Evolutionary conservation across 2,329 filamentous ascomycete species (phyloP).

Genomic region (Sporothrix luriei): DNA sequence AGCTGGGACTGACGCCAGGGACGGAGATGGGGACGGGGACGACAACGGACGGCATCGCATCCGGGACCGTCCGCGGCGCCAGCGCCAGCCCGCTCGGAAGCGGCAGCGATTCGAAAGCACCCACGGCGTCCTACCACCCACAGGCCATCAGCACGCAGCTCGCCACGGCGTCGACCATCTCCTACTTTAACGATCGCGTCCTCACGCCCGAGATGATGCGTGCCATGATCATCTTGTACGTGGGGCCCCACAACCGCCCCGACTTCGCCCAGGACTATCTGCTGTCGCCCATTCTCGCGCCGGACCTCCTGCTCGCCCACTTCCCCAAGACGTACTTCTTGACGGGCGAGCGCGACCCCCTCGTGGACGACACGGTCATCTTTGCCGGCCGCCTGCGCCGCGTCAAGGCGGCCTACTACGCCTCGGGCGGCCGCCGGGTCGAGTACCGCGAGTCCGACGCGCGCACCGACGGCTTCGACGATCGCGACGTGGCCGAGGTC

Average conservation of each 20-base stretch:
- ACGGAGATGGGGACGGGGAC: too few relatives aligned
- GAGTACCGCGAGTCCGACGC: constrained; percentile 51
- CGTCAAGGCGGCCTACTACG: constrained; percentile 64
- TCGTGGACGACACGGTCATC: constrained; percentile 96
- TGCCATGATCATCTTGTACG: constrained; percentile 97
- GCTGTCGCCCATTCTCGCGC: constrained; percentile 85
- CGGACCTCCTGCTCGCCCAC: constrained; percentile 76
- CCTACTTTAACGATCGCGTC: constrained; percentile 95
- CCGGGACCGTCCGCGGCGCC: background rate
- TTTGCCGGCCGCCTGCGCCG: constrained; percentile 87
- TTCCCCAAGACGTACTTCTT: constrained; percentile 95
- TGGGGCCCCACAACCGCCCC: constrained; percentile 88
- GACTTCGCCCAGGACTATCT: constrained; percentile 92
- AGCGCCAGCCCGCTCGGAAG: constrained; percentile 4
- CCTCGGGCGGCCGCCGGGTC: constrained; percentile 57
- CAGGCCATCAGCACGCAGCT: constrained; percentile 76
- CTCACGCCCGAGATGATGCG: constrained; percentile 98
- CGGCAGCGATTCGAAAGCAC: constrained; percentile 24
- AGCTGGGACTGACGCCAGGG: background rate
- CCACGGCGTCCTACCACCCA: constrained; percentile 54
- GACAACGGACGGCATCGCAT: background rate
- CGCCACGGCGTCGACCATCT: constrained; percentile 95
- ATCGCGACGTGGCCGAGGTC: constrained; percentile 74
- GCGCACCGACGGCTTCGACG: constrained; percentile 61
- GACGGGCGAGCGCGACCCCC: constrained; percentile 89